Conservation (phyloP, 164 flowering plant species). For the Echeveria elegans region DNA sequence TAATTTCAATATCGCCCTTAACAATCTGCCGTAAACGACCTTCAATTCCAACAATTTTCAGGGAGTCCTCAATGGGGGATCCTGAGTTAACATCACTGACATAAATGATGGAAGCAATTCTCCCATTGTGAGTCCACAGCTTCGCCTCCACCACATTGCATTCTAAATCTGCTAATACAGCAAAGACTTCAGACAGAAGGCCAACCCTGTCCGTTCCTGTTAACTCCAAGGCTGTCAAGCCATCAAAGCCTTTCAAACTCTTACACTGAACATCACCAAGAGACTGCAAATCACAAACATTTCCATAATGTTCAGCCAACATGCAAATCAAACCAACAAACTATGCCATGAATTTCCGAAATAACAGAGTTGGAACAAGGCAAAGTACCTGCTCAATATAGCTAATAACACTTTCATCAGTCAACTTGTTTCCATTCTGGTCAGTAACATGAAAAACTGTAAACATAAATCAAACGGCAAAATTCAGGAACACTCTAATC, state of each 20-base stretch:
- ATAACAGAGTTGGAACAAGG: background rate
- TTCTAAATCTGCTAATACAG: constrained; percentile 53
- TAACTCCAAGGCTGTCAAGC: constrained; percentile 71
- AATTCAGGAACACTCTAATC: background rate
- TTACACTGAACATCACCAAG: constrained; percentile 39
- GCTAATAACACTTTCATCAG: constrained; percentile 63
- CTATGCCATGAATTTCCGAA: background rate
- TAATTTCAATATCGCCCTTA: constrained; percentile 55
- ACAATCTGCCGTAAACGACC: constrained; percentile 51
- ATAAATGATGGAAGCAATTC: constrained; percentile 58
- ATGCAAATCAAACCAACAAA: background rate
- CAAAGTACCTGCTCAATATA: constrained; percentile 68
- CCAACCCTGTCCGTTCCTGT: constrained; percentile 75
- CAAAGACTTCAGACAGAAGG: constrained; percentile 68
- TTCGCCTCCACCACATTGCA: constrained; percentile 72
- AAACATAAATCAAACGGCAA: background rate
- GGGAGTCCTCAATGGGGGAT: constrained; percentile 47
- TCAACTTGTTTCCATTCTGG: constrained; percentile 65
- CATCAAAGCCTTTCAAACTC: constrained; percentile 25
- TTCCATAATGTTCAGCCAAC: background rate
- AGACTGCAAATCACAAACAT: constrained; percentile 37
- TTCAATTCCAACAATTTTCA: constrained; percentile 39
- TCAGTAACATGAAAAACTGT: constrained; percentile 95
- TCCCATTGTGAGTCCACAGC: constrained; percentile 79
- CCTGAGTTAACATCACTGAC: constrained; percentile 56